Evolutionary conservation across 352 stramenopile genomes (phyloP), one percentile per base, ranked within the genome.

Genomic region (Phytophthora sp.): DNA sequence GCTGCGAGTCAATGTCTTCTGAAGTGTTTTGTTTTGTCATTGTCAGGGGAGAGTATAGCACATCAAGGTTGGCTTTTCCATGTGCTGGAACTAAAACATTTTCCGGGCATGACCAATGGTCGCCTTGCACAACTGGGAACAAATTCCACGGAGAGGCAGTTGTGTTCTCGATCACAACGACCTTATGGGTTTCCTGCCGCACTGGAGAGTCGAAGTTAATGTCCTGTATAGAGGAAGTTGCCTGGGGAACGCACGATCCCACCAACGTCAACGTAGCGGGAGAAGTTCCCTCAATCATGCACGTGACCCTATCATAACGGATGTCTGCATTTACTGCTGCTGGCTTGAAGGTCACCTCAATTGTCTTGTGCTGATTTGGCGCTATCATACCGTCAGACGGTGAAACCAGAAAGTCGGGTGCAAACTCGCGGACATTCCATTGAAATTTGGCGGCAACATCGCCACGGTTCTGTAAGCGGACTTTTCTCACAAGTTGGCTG

Each of bases 271-370:
- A 59, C 15, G 65, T 63, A 8, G 96, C 63, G 3, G 87, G 77
- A 3, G 75, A 37, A 10, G 69, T 65, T 23, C 74, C 75, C 13
- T 96, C 87, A 5, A 98, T 72, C 4, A 72, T 51, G 46, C 91
- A 92, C 8, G 66, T 66, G 5, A 98, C 69, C 27, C 83, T 75
- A 10, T 97, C 87, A 54, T 91, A 86, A n/a, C 91, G 80, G 44
- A 98, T 85, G 56, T 98, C 94, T 17, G 88, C 70, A 44, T 96
- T 85, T 9, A 96, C 76, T 6, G 55, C 56, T 0, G 54, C 43
- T 0, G 94, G 94, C 43, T 91, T 89, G 64, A 98, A 98, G 5
- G 86, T 92, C 23, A 98, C 78, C 18, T 98, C 94, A 30, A 98
- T 82, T 4, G 74, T 78, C 51, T 96, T 92, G 60, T 98, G 85